Evolutionary conservation across 2,329 filamentous ascomycete species (phyloP), one percentile per base, ranked within the genome.

Genomic region (Diaporthe citrichinensis): DNA sequence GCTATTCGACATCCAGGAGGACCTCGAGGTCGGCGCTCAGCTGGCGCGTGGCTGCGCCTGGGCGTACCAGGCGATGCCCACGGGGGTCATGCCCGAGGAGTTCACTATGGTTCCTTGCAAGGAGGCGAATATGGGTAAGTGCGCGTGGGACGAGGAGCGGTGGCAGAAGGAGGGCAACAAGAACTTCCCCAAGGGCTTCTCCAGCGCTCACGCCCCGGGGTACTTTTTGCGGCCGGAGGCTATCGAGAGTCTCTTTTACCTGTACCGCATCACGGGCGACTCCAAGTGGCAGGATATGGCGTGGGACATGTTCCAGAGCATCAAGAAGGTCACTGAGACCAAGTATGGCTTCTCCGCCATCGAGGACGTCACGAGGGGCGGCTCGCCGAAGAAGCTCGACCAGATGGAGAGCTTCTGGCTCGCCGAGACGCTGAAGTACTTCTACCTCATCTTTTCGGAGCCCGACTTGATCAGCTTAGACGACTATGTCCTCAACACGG

Each of bases 351-450:
- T 87, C 81, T 85, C 87, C 51, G 82, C 85, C 1, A 83, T 88
- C 17, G 74, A 77, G 14, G 82, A 87, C 68, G 85, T 86, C 77
- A 83, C 82, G 0, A 80, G 75, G 62, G 85, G 83, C 14, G 90
- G 36, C 31, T 44, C 85, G 58, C 82, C 83, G 55, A 81, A 84
- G 59, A 83, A 84, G 76, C 81, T 84, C 51, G 90, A 93, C 79
- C 77, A 75, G 15, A 82, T 82, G 81, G 81, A 82, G 86, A 89
- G 87, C 72, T 95, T 94, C 81, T 95, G 94, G 92, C 86, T 94
- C 79, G 92, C 92, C 4, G 93, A 95, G 86, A 95, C 93, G 55
- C 83, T 94, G 78, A 96, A 95, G 84, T 95, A 95, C 80, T 95
- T 95, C 76, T 95, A 93, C 79, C 84, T 95, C 74, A 89, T 94